These are phyloP conservation scores for Pseudozyma pruni DNA, from an alignment of 1,284 basidiomycete genomes.

Conservation along the genomic window DNA sequence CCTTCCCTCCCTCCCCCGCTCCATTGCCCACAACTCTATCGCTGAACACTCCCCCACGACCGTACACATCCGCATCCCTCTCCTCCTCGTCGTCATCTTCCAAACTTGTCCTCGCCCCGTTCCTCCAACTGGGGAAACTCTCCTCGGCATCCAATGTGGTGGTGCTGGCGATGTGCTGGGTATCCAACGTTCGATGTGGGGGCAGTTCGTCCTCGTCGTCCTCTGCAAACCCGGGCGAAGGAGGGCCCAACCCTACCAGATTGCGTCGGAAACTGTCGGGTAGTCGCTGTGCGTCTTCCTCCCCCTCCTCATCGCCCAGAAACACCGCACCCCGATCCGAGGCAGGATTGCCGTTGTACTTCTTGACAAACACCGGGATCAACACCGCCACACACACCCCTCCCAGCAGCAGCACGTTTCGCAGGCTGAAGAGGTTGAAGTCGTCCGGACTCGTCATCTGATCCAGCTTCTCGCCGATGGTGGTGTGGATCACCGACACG, in stretches of 20 bases:
- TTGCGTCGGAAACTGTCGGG: conserved; percentile 31
- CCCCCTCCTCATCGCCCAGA: conserved; percentile 26
- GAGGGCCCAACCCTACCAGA: not conserved
- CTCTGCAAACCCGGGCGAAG: not conserved
- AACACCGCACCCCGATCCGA: conserved; percentile 30
- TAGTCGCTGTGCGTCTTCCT: conserved; percentile 19
- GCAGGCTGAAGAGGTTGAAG: conserved; percentile 88
- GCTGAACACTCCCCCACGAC: conserved; percentile 18
- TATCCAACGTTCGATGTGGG: conserved; percentile 21
- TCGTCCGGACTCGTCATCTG: conserved; percentile 92
- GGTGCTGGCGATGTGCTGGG: conserved; percentile 1
- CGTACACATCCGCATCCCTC: conserved; percentile 7
- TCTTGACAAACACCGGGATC: conserved; percentile 76
- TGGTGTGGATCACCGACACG: conserved; percentile 91
- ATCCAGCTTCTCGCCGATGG: conserved; percentile 87
- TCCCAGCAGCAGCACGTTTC: conserved; percentile 82
- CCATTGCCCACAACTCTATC: conserved; percentile 11
- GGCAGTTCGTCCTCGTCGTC: conserved; percentile 41
- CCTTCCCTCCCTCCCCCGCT: not conserved
- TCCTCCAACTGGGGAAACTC: conserved; percentile 21
- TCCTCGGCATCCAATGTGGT: conserved; percentile 11
- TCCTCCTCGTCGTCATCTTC: conserved; percentile 7
- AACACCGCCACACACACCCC: conserved; percentile 88
- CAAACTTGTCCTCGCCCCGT: not conserved
- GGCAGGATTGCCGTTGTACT: conserved; percentile 10